Evolutionary conservation across 2,329 filamentous ascomycete genomes (phyloP).

Genomic region (Diaporthe velutina): DNA sequence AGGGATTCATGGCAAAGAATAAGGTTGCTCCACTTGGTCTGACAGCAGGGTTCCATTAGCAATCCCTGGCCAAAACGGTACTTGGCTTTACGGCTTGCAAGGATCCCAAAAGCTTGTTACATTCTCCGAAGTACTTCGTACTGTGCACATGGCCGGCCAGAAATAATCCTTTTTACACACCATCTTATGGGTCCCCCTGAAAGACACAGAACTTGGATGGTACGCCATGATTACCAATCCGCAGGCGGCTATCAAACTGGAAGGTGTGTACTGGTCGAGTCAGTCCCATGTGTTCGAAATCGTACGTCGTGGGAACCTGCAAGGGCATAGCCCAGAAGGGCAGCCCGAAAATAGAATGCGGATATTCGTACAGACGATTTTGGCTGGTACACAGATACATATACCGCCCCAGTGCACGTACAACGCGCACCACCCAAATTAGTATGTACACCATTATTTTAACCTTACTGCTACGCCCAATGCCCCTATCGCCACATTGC

Average conservation of each 20-base stretch:
- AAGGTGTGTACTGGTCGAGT: not conserved
- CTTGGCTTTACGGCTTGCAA: not conserved
- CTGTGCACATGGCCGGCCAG: no score
- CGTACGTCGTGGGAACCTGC: not conserved
- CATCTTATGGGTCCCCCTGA: not conserved
- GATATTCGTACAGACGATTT: no score
- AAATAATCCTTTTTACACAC: not conserved
- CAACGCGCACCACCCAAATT: no score
- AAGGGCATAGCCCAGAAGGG: not conserved
- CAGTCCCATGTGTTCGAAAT: not conserved
- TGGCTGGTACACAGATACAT: no score
- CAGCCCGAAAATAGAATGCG: not conserved
- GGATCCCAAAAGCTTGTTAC: not conserved
- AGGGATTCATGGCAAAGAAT: not conserved
- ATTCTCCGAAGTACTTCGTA: not conserved
- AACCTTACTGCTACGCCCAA: no score
- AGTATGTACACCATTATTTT: no score
- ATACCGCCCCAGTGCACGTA: no score
- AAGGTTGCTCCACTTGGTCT: conserved; percentile 17
- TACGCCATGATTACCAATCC: not conserved
- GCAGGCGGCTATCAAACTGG: not conserved
- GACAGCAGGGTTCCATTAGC: not conserved
- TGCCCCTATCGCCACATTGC: no score
- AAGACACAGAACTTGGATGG: not conserved
- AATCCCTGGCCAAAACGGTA: not conserved